phyloP scores from a whole-genome alignment of 2,329 filamentous ascomycete species.

The Hypomyces rosellus region DNA sequence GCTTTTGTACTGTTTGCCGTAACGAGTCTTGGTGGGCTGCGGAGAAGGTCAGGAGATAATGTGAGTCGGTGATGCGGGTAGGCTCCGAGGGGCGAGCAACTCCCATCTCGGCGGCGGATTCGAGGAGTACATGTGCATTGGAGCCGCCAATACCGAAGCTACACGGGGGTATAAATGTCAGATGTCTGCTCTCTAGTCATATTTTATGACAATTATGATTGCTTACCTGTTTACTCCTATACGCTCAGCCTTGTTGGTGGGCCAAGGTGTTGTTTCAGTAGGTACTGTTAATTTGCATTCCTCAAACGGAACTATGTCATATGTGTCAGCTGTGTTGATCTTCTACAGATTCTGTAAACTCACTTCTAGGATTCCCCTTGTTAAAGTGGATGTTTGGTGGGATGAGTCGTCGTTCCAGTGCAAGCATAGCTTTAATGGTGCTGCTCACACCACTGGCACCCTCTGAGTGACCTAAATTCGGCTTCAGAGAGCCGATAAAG shows the following conservation, averaged over 20 bases:
- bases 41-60: not conserved
- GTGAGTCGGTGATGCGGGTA: not conserved
- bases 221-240: slow-evolving; percentile 23
- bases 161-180: not conserved
- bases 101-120: not conserved
- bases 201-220: not conserved
- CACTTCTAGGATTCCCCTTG: not conserved
- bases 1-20: not conserved
- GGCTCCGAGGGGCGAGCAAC: slow-evolving; percentile 6
- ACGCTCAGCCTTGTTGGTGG: slow-evolving; percentile 13
- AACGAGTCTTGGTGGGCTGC: slow-evolving; percentile 3
- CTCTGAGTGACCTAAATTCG: slow-evolving; percentile 27
- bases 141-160: slow-evolving; percentile 31
- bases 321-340: slow-evolving; percentile 10
- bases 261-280: slow-evolving; percentile 18
- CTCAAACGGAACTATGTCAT: slow-evolving; percentile 16
- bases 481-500: slow-evolving; percentile 22
- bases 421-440: slow-evolving; percentile 26
- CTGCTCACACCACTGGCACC: slow-evolving; percentile 23
- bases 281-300: slow-evolving; percentile 22
- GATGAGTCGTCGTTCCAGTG: slow-evolving; percentile 21
- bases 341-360: slow-evolving; percentile 17
- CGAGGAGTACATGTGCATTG: slow-evolving; percentile 24
- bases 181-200: not conserved
- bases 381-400: slow-evolving; percentile 21